Conservation (phyloP, 352 stramenopile genomes). For the Globisporangium viniferum region DNA sequence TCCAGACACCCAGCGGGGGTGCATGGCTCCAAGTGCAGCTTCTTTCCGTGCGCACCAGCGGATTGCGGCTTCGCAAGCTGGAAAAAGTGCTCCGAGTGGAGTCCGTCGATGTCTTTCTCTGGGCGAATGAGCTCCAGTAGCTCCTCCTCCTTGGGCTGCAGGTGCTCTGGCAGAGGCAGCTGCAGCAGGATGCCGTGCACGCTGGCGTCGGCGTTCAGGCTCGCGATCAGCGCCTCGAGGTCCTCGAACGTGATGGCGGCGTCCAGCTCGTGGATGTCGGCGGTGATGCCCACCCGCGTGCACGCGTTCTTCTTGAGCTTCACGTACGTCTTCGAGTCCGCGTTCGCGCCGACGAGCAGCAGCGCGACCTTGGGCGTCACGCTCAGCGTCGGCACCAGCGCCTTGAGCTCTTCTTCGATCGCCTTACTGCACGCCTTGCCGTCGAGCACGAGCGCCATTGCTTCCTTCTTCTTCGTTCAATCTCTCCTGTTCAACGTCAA, state of each 20-base stretch:
- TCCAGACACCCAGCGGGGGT: conserved; percentile 84
- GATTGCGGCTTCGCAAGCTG: conserved; percentile 57
- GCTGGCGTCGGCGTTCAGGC: conserved; percentile 80
- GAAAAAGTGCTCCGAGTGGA: conserved; percentile 97
- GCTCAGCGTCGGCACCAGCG: conserved; percentile 26
- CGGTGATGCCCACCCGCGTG: conserved; percentile 90
- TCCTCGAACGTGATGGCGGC: conserved; percentile 41
- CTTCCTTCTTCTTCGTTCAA: neutral
- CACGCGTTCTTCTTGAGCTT: conserved; percentile 98
- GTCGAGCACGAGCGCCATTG: conserved; percentile 24
- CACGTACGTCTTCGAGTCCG: conserved; percentile 93
- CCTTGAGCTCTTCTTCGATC: conserved; percentile 70
- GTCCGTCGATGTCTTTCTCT: conserved; percentile 98
- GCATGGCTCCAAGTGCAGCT: conserved; percentile 88
- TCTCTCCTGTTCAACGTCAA: conserved; percentile 14
- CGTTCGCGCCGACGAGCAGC: conserved; percentile 88
- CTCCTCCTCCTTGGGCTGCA: conserved; percentile 75
- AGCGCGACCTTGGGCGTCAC: conserved; percentile 88
- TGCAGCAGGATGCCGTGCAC: conserved; percentile 98
- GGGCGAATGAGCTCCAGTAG: conserved; percentile 91
- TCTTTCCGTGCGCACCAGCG: conserved; percentile 16
- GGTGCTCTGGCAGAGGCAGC: conserved; percentile 58
- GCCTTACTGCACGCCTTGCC: conserved; percentile 64
- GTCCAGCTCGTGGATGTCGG: conserved; percentile 71
- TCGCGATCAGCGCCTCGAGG: conserved; percentile 61